These are phyloP conservation scores for Dryadomyces quercus-mongolicae DNA, from an alignment of 2,329 filamentous ascomycete species.

Conservation along the genomic window DNA sequence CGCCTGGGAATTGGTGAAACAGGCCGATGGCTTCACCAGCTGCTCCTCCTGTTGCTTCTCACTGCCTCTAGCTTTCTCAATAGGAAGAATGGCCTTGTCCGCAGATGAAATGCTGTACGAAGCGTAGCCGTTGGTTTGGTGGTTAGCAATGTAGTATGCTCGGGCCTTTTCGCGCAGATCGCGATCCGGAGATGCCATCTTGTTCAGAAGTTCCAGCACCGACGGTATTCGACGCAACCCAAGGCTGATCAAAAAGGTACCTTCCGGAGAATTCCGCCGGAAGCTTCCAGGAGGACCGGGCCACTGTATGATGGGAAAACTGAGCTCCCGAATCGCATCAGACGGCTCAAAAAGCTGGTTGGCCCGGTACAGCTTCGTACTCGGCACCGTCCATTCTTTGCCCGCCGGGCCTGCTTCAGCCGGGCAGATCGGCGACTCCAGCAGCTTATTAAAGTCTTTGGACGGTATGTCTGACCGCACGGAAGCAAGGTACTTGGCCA, in stretches of 20 bases:
- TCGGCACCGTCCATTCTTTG: constrained; percentile 39
- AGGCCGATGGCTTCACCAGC: constrained; percentile 61
- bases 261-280: constrained; percentile 55
- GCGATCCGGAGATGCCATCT: constrained; percentile 56
- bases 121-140: constrained; percentile 65
- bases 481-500: constrained; percentile 88
- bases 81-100: constrained; percentile 50
- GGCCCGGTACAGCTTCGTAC: constrained; percentile 51
- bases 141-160: constrained; percentile 71
- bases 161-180: constrained; percentile 56
- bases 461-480: constrained; percentile 79
- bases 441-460: constrained; percentile 69
- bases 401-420: constrained; percentile 52
- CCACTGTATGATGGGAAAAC: constrained; percentile 73
- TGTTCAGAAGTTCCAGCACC: constrained; percentile 60
- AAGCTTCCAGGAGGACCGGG: constrained; percentile 53
- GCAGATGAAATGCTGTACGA: constrained; percentile 45
- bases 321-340: constrained; percentile 53
- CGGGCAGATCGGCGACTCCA: constrained; percentile 68
- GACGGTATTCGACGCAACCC: constrained; percentile 63
- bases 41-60: constrained; percentile 29
- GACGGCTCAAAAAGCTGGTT: constrained; percentile 75
- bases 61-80: background rate
- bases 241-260: constrained; percentile 57
- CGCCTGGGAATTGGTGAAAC: constrained; percentile 71